These are phyloP conservation scores for Erodium trifolium DNA, from an alignment of 441 rosid species.

Conservation along the genomic window DNA sequence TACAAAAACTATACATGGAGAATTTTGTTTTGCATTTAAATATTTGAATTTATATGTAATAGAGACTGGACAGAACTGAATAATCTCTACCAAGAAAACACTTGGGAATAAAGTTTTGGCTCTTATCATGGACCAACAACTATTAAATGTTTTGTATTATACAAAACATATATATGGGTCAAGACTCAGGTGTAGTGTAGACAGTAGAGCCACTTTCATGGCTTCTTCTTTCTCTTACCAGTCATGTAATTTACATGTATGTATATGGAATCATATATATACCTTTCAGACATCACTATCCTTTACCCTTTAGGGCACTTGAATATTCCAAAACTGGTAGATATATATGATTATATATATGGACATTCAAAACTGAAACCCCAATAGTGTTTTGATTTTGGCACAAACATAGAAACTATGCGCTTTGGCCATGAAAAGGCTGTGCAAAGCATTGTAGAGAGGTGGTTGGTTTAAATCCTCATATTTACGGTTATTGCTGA, in stretches of 20 bases:
- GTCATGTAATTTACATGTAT: neutral
- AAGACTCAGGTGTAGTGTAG: too few relatives aligned
- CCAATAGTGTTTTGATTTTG: too few relatives aligned
- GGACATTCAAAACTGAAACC: too few relatives aligned
- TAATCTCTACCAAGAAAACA: conserved; percentile 6
- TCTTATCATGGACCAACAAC: neutral
- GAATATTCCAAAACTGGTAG: too few relatives aligned
- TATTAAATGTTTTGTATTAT: neutral
- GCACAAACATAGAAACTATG: too few relatives aligned
- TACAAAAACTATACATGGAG: too few relatives aligned
- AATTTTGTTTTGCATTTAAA: neutral
- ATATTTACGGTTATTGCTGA: too few relatives aligned
- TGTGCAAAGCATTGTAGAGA: too few relatives aligned
- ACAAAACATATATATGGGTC: too few relatives aligned
- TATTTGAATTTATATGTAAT: neutral
- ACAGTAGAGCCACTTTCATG: neutral
- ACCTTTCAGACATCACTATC: neutral
- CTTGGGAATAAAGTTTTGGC: neutral
- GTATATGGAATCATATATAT: neutral
- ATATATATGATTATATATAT: too few relatives aligned
- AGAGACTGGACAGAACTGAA: neutral
- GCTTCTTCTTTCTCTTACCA: neutral
- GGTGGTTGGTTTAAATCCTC: too few relatives aligned
- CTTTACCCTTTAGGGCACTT: neutral
- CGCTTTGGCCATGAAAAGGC: too few relatives aligned